phyloP scores from a whole-genome alignment of 2,329 filamentous ascomycete genomes.

The Epichloe coenophiala region DNA sequence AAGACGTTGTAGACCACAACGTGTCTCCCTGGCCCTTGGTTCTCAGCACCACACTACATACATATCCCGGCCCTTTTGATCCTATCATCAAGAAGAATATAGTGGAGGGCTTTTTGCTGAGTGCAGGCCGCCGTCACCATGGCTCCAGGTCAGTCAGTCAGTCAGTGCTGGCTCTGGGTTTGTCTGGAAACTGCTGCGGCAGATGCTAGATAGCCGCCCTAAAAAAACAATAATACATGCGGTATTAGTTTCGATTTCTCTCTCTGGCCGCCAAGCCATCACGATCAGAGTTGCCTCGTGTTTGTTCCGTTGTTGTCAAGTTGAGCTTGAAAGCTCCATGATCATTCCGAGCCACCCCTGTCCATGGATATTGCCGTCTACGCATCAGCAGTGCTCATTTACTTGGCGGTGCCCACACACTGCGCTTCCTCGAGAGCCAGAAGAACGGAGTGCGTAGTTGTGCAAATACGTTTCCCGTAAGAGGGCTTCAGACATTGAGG shows the following conservation, averaged over 20 bases:
- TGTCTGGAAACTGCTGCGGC: constrained; percentile 2
- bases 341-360: constrained; percentile 1
- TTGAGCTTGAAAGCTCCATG: background rate
- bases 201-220: background rate
- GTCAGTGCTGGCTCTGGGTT: background rate
- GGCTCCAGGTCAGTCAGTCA: background rate
- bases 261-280: background rate
- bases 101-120: background rate
- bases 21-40: constrained; percentile 5
- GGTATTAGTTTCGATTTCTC: background rate
- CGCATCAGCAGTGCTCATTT: constrained; percentile 2
- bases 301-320: background rate
- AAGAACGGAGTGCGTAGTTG: constrained; percentile 1
- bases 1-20: constrained; percentile 10
- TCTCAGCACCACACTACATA: constrained; percentile 1
- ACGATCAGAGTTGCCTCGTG: background rate
- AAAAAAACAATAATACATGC: background rate
- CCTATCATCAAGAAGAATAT: background rate
- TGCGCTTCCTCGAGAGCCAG: background rate
- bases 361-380: constrained; percentile 6
- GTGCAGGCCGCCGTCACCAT: background rate
- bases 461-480: background rate
- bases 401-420: constrained; percentile 1
- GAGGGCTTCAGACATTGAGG: background rate
- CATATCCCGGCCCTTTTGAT: background rate